A percentile compares a stretch with the other conserved stretches of the same genome.
Evolutionary conservation across 257 asterid species (phyloP).

Genomic region (Ligustrum vulgare): DNA sequence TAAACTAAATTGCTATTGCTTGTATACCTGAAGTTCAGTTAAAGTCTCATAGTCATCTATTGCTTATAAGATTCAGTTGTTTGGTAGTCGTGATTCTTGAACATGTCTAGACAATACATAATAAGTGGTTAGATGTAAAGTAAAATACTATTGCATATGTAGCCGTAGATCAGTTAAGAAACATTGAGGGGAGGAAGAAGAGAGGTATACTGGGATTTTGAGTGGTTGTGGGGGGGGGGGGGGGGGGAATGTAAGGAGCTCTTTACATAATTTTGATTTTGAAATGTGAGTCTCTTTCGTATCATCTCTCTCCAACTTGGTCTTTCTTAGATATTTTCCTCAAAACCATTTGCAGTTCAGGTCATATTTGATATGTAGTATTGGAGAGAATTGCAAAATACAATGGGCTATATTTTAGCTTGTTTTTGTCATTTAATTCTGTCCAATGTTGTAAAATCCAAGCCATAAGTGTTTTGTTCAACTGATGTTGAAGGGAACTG

Average conservation of each 20-base stretch:
- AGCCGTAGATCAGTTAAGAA: neutral
- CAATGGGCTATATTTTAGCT: neutral
- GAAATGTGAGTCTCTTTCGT: neutral
- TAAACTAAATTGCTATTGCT: neutral
- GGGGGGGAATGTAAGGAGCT: neutral
- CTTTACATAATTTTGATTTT: neutral
- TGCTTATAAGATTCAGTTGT: neutral
- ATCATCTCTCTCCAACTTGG: neutral
- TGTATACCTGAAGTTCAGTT: neutral
- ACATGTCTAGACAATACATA: neutral
- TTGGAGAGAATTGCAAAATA: neutral
- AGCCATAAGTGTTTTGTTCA: neutral
- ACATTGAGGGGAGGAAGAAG: neutral
- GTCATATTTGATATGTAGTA: neutral
- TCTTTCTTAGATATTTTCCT: neutral
- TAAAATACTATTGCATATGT: neutral
- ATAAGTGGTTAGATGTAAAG: neutral
- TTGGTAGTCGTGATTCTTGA: neutral
- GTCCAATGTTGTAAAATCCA: neutral
- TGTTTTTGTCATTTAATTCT: neutral
- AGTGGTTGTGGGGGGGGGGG: no score
- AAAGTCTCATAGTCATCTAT: neutral
- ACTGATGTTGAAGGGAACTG: slow-evolving; percentile 66
- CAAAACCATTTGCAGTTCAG: neutral
- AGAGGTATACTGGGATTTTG: neutral